These are phyloP conservation scores for Lepidium sativum DNA, from an alignment of 345 rosid species.

Conservation along the genomic window DNA sequence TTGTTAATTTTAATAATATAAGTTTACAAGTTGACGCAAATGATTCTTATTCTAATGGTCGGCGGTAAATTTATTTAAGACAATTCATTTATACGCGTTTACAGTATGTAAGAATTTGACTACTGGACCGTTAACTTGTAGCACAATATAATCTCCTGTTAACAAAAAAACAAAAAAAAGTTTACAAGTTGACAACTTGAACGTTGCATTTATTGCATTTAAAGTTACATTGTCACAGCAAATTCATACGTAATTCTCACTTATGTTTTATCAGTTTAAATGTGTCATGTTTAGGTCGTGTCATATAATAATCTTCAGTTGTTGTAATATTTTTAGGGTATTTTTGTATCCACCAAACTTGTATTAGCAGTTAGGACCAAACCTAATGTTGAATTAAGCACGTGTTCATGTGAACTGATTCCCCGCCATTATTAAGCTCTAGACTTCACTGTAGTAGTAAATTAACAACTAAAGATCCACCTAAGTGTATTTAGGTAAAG, in stretches of 20 bases:
- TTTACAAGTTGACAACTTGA: constrained; percentile 11
- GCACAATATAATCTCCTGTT: no score
- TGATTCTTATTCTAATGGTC: no score
- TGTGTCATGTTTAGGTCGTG: not conserved
- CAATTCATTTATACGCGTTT: no score
- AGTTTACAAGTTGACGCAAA: no score
- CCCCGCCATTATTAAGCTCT: not conserved
- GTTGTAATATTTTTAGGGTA: not conserved
- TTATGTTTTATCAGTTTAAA: not conserved
- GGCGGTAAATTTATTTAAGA: no score
- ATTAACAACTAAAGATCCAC: not conserved
- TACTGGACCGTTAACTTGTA: no score
- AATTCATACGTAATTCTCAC: not conserved
- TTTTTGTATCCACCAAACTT: not conserved
- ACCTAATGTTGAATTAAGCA: not conserved
- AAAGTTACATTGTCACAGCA: not conserved
- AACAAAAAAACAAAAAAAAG: no score
- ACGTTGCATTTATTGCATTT: not conserved
- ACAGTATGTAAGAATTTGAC: no score
- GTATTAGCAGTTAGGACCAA: not conserved
- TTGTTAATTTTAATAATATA: not conserved
- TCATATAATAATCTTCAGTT: not conserved
- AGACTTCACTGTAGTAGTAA: no score
- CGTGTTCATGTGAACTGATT: not conserved
- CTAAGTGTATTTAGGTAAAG: not conserved